These are phyloP conservation scores for Candida ascalaphidarum DNA, from an alignment of 805 yeast genomes.

Conservation along the genomic window DNA sequence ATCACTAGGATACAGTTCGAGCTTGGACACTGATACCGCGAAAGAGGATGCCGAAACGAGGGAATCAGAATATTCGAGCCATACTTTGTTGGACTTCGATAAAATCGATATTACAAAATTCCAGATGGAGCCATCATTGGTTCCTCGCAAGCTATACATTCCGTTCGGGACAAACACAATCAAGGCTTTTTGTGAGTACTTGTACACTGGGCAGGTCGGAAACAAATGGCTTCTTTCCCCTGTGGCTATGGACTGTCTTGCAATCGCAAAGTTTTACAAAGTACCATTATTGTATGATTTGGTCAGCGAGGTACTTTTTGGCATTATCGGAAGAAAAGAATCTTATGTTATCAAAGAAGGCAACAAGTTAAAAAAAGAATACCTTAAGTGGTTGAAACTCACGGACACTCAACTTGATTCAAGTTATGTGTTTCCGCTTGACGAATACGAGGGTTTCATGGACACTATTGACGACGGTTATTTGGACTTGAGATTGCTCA, in stretches of 20 bases:
- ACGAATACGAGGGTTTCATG: conserved; percentile 46
- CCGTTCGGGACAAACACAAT: conserved; percentile 60
- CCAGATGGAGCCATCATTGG: conserved; percentile 48
- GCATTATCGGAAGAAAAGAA: conserved; percentile 63
- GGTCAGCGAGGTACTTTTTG: conserved; percentile 59
- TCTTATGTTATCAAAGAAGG: conserved; percentile 36
- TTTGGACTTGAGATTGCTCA: conserved; percentile 45
- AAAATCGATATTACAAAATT: conserved; percentile 18
- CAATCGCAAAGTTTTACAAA: conserved; percentile 57
- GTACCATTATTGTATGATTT: conserved; percentile 65
- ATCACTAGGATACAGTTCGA: neutral
- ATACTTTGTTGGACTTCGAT: conserved; percentile 24
- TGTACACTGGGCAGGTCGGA: conserved; percentile 75
- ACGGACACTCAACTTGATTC: conserved; percentile 15
- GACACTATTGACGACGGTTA: conserved; percentile 60
- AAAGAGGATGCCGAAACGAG: conserved; percentile 1
- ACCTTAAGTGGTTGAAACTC: conserved; percentile 14
- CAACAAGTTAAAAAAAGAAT: conserved; percentile 22
- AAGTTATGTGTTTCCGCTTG: conserved; percentile 29
- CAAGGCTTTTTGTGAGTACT: conserved; percentile 60
- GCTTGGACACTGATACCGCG: neutral
- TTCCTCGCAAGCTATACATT: conserved; percentile 61
- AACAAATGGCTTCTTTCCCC: conserved; percentile 68
- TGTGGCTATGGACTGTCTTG: conserved; percentile 53
- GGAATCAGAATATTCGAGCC: conserved; percentile 5